Base-by-base conservation (phyloP, 2,329 filamentous ascomycete genomes). In the Cucurbitaria berberidis region DNA sequence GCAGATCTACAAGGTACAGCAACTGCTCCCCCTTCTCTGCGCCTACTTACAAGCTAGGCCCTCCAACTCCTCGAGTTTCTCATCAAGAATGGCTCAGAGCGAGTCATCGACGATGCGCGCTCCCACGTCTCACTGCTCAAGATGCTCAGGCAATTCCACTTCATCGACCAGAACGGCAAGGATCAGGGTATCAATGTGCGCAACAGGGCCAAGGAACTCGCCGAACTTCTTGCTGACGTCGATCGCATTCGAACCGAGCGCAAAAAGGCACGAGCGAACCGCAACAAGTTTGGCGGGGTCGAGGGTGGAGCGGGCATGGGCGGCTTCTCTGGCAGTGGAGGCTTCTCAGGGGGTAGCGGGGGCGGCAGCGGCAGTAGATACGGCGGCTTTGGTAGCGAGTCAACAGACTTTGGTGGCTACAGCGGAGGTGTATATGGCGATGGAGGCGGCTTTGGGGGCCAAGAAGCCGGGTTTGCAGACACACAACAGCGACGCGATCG, bases 121-220 rank as follows among this genome's bases (percentile, higher is more conserved):
- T 93, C 93, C 52, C 95, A 99, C 75, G 86, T 99, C 57, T 96
- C 93, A 15, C 86, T 98, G 9, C 84, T 99, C 55, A 96, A 97
- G 78, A 99, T 99, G 95, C 85, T 99, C 50, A 90, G 93, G 52
- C 95, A 99, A 75, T 99, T 99, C 77, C 95, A 99, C 78, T 99
- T 83, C 78, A 98, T 99, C 76, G 86, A 99, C 72, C 83, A 86
- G 73, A 98, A 98, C 76, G 95, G 95, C 75, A 99, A 99, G 77
- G 95, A 99, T 73, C 95, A 99, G 77, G 95, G 95, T 56, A 86
- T 99, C 76, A 99, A 99, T 72, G 95, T 99, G 54, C 89, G 95
- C 63, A 98, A 98, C 78, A 86, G 95, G 62, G 92, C 95, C 63
- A 97, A 97, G 78, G 95, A 99, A 78, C 82, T 99, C 45, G 89